Evolutionary conservation across 345 rosid species (phyloP), one percentile per base, ranked within the genome.

Genomic region (Citrus unshiu): DNA sequence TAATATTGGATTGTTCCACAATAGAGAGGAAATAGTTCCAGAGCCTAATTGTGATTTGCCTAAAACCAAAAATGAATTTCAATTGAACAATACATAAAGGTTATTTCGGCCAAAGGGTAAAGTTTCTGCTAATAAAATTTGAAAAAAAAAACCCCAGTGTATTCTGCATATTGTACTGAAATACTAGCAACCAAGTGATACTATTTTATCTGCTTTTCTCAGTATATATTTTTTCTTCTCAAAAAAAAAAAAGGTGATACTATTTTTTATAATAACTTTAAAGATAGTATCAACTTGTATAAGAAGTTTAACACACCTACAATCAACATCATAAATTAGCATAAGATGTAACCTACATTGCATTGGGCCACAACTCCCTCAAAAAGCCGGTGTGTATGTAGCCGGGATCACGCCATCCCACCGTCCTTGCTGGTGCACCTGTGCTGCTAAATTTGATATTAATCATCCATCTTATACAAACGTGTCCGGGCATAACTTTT

Each of bases 401-500:
- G 79, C 97, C 97, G 37, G 97, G 94, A 88, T 92, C 94, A 71
- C 97, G 90, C 94, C 97, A 92, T 70, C 97, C 97, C 1, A 90
- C 91, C 0, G 93, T 88, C 37, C 91, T 88, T 70, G 97, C 97
- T 35, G 94, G 93, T 56, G 87, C 84, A 86, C 86, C 89, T 88
- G 82, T 24, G 4, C 62, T n/a, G 16, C 57, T 60, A 29, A 62
- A 80, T 60, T 76, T 37, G 67, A 69, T 32, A 72, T 74, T 46
- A 80, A 70, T 72, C 18, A 70, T 32, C 39, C 13, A 39, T 71
- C 21, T 59, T 18, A 68, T 5, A 57, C 9, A 68, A 18, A 70
- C 43, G 46, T 21, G 69, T 2, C 43, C 27, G 6, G 70, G 61
- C 27, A 46, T 46, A 27, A 18, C 30, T 2, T 63, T 46, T 21